These are phyloP conservation scores for Collariella sp. DNA, from an alignment of 495 filamentous ascomycete species.

Conservation along the genomic window DNA sequence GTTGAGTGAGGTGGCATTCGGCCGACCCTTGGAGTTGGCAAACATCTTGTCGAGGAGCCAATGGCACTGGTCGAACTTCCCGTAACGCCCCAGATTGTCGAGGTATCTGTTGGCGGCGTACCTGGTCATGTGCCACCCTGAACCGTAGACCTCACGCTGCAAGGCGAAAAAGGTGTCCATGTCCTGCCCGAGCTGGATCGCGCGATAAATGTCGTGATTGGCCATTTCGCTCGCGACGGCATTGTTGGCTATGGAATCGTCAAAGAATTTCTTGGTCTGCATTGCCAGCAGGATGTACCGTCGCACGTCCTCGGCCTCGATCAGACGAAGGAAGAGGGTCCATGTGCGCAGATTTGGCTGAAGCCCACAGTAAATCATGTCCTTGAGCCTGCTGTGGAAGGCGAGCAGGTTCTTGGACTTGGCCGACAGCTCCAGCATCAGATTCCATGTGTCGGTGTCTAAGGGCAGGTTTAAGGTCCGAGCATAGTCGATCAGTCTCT, in stretches of 20 bases:
- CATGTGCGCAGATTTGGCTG: conserved; percentile 30
- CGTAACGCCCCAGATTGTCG: conserved; percentile 22
- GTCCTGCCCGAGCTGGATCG: conserved; percentile 15
- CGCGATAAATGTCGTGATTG: conserved; percentile 25
- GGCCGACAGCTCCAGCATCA: conserved; percentile 25
- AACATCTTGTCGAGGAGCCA: conserved; percentile 23
- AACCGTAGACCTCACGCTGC: conserved; percentile 30
- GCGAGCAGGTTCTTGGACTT: conserved; percentile 22
- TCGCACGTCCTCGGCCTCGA: conserved; percentile 31
- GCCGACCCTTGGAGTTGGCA: background rate
- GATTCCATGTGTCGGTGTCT: conserved; percentile 29
- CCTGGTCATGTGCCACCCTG: conserved; percentile 26
- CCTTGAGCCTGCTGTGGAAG: conserved; percentile 25
- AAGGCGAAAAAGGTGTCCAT: conserved; percentile 20
- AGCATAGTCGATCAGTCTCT: conserved; percentile 20
- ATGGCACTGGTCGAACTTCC: conserved; percentile 17
- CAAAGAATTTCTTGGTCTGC: conserved; percentile 21
- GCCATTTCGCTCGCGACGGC: conserved; percentile 29
- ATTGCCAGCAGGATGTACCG: conserved; percentile 29
- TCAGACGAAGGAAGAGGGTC: conserved; percentile 32
- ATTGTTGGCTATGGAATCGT: conserved; percentile 11
- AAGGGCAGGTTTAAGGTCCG: conserved; percentile 16
- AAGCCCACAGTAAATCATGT: conserved; percentile 26
- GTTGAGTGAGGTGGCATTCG: conserved; percentile 26
- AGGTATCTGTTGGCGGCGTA: conserved; percentile 28